Evolutionary conservation across 1,139 yeast species (phyloP), one percentile per base, ranked within the genome.

Genomic region (Saccharomyces hybrid): DNA sequence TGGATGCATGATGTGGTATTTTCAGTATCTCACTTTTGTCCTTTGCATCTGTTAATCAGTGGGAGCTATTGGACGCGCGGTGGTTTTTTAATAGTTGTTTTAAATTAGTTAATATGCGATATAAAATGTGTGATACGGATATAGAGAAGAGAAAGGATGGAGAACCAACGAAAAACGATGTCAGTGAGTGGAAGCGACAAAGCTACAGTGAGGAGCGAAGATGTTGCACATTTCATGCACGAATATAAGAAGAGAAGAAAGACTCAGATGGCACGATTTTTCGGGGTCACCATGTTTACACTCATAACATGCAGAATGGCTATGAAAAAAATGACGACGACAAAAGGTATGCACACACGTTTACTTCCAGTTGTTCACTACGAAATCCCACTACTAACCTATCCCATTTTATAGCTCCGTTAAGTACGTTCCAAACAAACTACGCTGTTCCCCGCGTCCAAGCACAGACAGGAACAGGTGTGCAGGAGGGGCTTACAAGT

Each of bases 241-340:
- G 63, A 62, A 14, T 70, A 68, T 49, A 79, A 79, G 56, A 69
- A 74, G 52, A 78, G 95, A 57, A 77, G 95, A 58, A 83, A 82
- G 66, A 75, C 74, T 51, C 96, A 89, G 70, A 85, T 87, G 86
- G 71, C 83, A 46, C 70, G 81, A 28, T 89, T 89, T 68, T 78
- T 86, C 61, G 84, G 86, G 2, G 81, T 90, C 13, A 86, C 96
- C 0, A 79, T 86, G 2, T 73, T 83, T 27, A 84, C 97, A 0
- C 78, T 90, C 52, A 73, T 84, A 53, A 82, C 91, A 7, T 82
- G 93, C 29, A 75, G 95, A 61, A 70, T 86, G 50, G 91, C 95
- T 16, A 82, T 85, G 70, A 78, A 86, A 64, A 85, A 95, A 19
- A 83, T 93, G 2, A 75, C 83, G 32, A 74, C 85, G 23, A 78